Evolutionary conservation across 2,329 filamentous ascomycete species (phyloP).

Genomic region (Colletotrichum sp.): DNA sequence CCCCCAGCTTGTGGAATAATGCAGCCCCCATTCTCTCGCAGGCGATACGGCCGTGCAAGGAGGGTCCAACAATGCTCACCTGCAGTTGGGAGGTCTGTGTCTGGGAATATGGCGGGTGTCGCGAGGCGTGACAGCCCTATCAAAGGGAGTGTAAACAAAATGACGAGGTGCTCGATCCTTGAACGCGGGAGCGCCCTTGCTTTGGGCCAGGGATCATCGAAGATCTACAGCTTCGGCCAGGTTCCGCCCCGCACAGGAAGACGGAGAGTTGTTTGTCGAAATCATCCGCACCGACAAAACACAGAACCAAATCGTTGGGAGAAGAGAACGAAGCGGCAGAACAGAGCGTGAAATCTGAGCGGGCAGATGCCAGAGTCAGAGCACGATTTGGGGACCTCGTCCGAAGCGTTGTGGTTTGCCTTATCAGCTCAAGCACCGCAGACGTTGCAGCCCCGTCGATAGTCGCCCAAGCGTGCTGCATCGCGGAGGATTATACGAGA

Average conservation of each 20-base stretch:
- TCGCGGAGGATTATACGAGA: neutral
- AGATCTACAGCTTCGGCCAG: neutral
- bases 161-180: neutral
- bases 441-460: neutral
- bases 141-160: neutral
- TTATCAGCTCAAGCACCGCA: neutral
- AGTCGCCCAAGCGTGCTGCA: neutral
- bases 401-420: neutral
- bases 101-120: neutral
- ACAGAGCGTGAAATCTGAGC: neutral
- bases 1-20: neutral
- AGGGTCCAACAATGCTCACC: neutral
- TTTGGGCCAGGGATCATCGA: neutral
- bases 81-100: conserved; percentile 11
- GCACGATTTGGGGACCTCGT: neutral
- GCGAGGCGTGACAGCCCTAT: neutral
- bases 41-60: neutral
- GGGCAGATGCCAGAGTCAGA: neutral
- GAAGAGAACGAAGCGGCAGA: neutral
- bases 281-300: neutral
- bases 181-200: neutral
- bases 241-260: neutral
- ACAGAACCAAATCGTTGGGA: neutral
- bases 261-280: neutral
- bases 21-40: neutral